A percentile compares a stretch with the other conserved stretches of the same genome.
These are phyloP conservation scores for Magnusiomyces paraingens DNA, from an alignment of 1,139 yeast species.

Conservation along the genomic window DNA sequence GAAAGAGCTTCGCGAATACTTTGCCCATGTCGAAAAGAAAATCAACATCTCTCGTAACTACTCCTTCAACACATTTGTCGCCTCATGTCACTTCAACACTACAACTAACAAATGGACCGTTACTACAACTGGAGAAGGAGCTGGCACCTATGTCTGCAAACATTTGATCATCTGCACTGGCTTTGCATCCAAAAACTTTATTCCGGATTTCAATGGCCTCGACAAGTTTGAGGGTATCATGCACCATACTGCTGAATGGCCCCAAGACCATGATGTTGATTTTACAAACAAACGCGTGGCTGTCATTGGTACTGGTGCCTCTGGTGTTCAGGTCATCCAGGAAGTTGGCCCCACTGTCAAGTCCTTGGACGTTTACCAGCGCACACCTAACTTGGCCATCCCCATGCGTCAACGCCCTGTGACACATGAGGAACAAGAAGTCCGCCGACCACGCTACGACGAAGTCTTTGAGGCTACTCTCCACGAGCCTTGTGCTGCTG, in stretches of 20 bases:
- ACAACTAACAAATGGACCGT: conserved; percentile 37
- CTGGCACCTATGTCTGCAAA: conserved; percentile 34
- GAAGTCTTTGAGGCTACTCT: conserved; percentile 16
- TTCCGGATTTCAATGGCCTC: conserved; percentile 28
- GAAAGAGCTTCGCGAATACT: conserved; percentile 43
- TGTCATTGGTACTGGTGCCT: conserved; percentile 42
- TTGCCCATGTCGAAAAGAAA: conserved; percentile 37
- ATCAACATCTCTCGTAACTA: conserved; percentile 34
- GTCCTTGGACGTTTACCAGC: conserved; percentile 24
- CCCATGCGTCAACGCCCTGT: conserved; percentile 25
- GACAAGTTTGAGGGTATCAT: conserved; percentile 42
- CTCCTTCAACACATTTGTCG: conserved; percentile 33
- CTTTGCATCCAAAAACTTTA: conserved; percentile 21
- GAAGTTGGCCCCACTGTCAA: conserved; percentile 26
- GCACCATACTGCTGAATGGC: conserved; percentile 47
- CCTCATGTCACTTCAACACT: conserved; percentile 34
- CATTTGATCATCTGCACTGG: conserved; percentile 34
- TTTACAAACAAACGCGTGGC: conserved; percentile 37
- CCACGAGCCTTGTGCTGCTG: conserved; percentile 18
- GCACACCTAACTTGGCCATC: conserved; percentile 27
- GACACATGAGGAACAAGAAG: conserved; percentile 12
- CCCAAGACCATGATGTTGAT: conserved; percentile 31
- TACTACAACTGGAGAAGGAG: conserved; percentile 34
- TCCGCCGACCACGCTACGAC: conserved; percentile 16
- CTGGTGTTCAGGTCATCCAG: conserved; percentile 41